A percentile compares a stretch with the other conserved stretches of the same genome.
Evolutionary conservation across 352 stramenopile species (phyloP).

Genomic region (Phytophthora vignae): DNA sequence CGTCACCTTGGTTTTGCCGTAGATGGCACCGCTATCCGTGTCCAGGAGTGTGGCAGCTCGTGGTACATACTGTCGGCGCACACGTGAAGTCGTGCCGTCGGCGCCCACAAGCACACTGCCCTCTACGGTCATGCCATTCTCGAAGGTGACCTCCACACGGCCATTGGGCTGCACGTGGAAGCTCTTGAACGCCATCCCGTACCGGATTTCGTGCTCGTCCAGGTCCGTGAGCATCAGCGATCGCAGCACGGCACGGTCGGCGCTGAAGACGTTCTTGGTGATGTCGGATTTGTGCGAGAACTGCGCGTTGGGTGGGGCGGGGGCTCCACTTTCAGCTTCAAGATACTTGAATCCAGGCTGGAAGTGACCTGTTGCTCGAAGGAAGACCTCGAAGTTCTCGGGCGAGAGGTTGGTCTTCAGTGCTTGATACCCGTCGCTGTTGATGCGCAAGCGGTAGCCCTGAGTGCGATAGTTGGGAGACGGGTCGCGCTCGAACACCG

Average conservation of each 20-base stretch:
- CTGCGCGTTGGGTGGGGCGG: slow-evolving; percentile 24
- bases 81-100: slow-evolving; percentile 66
- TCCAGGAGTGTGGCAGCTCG: slow-evolving; percentile 55
- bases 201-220: slow-evolving; percentile 59
- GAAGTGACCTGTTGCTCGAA: slow-evolving; percentile 62
- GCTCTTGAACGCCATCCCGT: slow-evolving; percentile 64
- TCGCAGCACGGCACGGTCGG: slow-evolving; percentile 55
- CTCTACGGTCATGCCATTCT: slow-evolving; percentile 56
- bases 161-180: slow-evolving; percentile 56
- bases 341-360: slow-evolving; percentile 58
- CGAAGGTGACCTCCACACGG: slow-evolving; percentile 57
- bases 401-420: slow-evolving; percentile 54
- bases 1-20: slow-evolving; percentile 69
- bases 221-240: slow-evolving; percentile 59
- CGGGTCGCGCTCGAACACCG: slow-evolving; percentile 70
- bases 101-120: slow-evolving; percentile 62
- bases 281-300: slow-evolving; percentile 38
- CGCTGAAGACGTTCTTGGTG: slow-evolving; percentile 52
- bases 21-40: slow-evolving; percentile 71
- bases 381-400: slow-evolving; percentile 67
- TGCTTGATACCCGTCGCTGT: slow-evolving; percentile 63
- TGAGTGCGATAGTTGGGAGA: slow-evolving; percentile 70
- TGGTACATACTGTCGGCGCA: slow-evolving; percentile 67
- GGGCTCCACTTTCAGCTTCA: slow-evolving; percentile 44
- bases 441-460: slow-evolving; percentile 70